These are phyloP conservation scores for Lycium barbarum DNA, from an alignment of 257 asterid species.

Conservation along the genomic window DNA sequence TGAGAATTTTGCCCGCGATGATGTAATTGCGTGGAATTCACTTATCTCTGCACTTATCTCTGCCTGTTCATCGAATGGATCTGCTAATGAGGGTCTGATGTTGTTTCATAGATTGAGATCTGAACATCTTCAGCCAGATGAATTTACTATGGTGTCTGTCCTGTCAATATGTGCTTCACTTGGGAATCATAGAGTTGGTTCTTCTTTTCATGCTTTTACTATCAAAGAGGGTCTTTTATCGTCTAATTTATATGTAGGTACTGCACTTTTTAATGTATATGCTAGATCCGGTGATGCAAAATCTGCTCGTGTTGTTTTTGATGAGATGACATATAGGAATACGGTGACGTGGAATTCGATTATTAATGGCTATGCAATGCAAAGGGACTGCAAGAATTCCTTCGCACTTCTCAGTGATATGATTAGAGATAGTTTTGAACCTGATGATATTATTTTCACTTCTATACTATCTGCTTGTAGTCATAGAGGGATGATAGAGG, in stretches of 20 bases:
- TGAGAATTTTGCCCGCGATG: slow-evolving; percentile 46
- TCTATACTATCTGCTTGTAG: slow-evolving; percentile 62
- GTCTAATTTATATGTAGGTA: slow-evolving; percentile 51
- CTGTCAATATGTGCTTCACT: slow-evolving; percentile 57
- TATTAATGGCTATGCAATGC: slow-evolving; percentile 62
- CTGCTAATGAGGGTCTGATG: slow-evolving; percentile 45
- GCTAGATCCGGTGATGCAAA: slow-evolving; percentile 66
- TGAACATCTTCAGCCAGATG: slow-evolving; percentile 46
- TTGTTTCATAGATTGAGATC: slow-evolving; percentile 57
- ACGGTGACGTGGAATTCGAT: slow-evolving; percentile 63
- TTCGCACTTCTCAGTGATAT: slow-evolving; percentile 49
- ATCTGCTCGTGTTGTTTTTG: slow-evolving; percentile 55
- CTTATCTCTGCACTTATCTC: slow-evolving; percentile 57
- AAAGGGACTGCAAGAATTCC: slow-evolving; percentile 54
- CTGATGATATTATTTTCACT: slow-evolving; percentile 57
- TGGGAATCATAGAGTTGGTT: slow-evolving; percentile 52
- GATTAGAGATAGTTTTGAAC: slow-evolving; percentile 54
- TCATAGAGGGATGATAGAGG: slow-evolving; percentile 57
- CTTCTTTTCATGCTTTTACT: slow-evolving; percentile 54
- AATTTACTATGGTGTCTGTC: slow-evolving; percentile 55
- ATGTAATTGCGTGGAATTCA: slow-evolving; percentile 66
- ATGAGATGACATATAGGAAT: slow-evolving; percentile 56
- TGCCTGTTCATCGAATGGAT: slow-evolving; percentile 50
- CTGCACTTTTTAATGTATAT: slow-evolving; percentile 60
- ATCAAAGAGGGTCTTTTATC: slow-evolving; percentile 51